A percentile compares a stretch with the other conserved stretches of the same genome.
phyloP scores from a whole-genome alignment of 2,329 filamentous ascomycete genomes.

The Pseudocercospora musae region DNA sequence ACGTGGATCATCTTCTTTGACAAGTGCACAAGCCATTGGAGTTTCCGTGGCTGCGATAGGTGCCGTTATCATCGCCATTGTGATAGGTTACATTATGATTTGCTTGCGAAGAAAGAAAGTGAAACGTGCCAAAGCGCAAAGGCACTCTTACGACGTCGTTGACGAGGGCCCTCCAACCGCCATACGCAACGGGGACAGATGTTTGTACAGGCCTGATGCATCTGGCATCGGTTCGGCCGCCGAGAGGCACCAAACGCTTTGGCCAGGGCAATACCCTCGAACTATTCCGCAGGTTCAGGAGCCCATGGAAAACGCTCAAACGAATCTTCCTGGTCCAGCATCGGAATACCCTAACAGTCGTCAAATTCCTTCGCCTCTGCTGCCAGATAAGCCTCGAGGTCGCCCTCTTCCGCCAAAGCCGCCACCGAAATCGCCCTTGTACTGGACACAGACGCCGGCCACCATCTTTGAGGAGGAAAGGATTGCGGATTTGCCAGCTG shows the following conservation, averaged over 20 bases:
- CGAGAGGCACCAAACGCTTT: conserved; percentile 22
- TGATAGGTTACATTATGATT: conserved; percentile 21
- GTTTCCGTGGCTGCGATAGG: conserved; percentile 34
- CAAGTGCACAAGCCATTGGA: conserved; percentile 34
- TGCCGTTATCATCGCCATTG: conserved; percentile 25
- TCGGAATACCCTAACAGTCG: conserved; percentile 26
- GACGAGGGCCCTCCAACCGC: conserved; percentile 31
- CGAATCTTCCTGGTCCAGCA: not conserved
- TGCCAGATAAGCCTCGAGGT: conserved; percentile 32
- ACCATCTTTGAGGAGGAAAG: conserved; percentile 37
- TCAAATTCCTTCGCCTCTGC: conserved; percentile 30
- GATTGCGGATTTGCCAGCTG: conserved; percentile 14
- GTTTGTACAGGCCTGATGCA: conserved; percentile 9
- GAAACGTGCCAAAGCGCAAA: conserved; percentile 9
- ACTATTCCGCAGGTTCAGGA: not conserved
- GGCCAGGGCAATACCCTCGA: conserved; percentile 12
- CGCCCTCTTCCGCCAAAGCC: conserved; percentile 13
- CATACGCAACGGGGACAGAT: conserved; percentile 22
- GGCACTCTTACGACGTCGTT: conserved; percentile 35
- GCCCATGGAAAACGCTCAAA: not conserved
- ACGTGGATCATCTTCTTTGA: conserved; percentile 22
- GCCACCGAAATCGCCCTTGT: conserved; percentile 15
- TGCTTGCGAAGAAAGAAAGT: conserved; percentile 24
- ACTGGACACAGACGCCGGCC: conserved; percentile 25
- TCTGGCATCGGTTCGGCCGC: conserved; percentile 7